These are phyloP conservation scores for Sporothrix luriei DNA, from an alignment of 2,329 filamentous ascomycete species.

Conservation along the genomic window DNA sequence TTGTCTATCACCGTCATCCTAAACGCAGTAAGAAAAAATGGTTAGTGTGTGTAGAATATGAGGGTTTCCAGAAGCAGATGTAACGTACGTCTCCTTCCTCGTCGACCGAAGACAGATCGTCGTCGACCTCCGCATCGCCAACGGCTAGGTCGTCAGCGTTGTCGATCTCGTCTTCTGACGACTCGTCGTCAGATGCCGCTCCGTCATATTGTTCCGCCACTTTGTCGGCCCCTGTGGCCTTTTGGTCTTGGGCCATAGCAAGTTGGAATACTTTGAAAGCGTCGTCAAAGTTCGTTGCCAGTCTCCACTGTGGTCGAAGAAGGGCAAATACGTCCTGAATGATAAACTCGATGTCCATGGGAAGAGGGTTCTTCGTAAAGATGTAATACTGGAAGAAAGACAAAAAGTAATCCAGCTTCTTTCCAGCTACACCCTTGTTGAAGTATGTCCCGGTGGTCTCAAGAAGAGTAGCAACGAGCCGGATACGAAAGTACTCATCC, in stretches of 20 bases:
- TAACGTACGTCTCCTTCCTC: conserved; percentile 60
- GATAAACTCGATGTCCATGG: conserved; percentile 97
- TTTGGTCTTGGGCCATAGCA: conserved; percentile 88
- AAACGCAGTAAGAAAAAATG: neutral
- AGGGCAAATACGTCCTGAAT: conserved; percentile 88
- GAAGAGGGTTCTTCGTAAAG: conserved; percentile 81
- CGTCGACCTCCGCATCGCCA: conserved; percentile 63
- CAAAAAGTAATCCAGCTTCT: conserved; percentile 97
- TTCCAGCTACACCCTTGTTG: conserved; percentile 87
- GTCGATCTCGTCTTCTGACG: conserved; percentile 76
- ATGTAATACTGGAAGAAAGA: conserved; percentile 98
- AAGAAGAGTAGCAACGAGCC: conserved; percentile 82
- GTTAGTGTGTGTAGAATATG: neutral
- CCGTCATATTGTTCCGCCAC: conserved; percentile 55
- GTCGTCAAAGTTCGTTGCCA: conserved; percentile 78
- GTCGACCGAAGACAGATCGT: conserved; percentile 60
- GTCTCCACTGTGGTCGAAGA: conserved; percentile 89
- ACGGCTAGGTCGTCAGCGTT: conserved; percentile 66
- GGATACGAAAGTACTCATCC: conserved; percentile 95
- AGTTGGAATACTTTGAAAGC: conserved; percentile 81
- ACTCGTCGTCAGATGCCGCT: conserved; percentile 60
- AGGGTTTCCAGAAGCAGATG: neutral
- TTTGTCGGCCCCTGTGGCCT: conserved; percentile 72
- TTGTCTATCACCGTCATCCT: conserved; percentile 54
- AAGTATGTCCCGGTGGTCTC: conserved; percentile 98